Conservation (phyloP, 352 stramenopile genomes). For the Aphanomyces stellatus region DNA sequence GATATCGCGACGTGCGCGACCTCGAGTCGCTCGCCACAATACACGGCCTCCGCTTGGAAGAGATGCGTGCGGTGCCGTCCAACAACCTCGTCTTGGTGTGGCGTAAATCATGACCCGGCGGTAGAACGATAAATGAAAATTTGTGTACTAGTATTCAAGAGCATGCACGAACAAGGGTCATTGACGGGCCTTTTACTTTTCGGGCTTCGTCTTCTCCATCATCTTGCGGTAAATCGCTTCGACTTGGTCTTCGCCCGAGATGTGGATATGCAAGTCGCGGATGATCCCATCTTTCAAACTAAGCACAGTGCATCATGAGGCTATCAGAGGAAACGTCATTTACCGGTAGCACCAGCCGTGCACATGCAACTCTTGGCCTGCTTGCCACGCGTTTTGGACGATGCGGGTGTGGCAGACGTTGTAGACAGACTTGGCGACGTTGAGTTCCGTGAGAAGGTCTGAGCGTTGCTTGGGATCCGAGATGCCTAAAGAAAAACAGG, state of each 20-base stretch:
- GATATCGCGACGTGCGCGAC: background rate
- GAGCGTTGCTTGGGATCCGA: slow-evolving; percentile 26
- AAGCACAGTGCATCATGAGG: background rate
- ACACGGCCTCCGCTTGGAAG: background rate
- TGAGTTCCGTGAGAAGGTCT: slow-evolving; percentile 58
- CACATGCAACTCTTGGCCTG: slow-evolving; percentile 44
- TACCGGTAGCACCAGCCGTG: slow-evolving; percentile 45
- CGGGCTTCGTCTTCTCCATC: slow-evolving; percentile 13
- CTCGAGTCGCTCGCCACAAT: background rate
- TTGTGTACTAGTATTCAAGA: background rate
- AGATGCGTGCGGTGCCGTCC: background rate
- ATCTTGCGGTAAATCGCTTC: slow-evolving; percentile 21
- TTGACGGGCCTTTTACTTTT: background rate
- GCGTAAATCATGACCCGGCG: background rate
- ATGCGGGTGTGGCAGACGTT: slow-evolving; percentile 84
- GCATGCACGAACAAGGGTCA: background rate
- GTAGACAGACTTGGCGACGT: slow-evolving; percentile 71
- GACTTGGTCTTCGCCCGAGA: slow-evolving; percentile 18
- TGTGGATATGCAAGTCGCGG: slow-evolving; percentile 11
- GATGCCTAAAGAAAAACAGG: slow-evolving; percentile 28
- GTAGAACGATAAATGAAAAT: too few relatives aligned
- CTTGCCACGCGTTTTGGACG: slow-evolving; percentile 47
- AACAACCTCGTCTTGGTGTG: background rate
- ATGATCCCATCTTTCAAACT: slow-evolving; percentile 20
- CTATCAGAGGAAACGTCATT: background rate